Percentiles rank a stretch among this genome's conserved stretches.
These are phyloP conservation scores for Fusarium siculi DNA, from an alignment of 2,329 filamentous ascomycete genomes.

Conservation along the genomic window DNA sequence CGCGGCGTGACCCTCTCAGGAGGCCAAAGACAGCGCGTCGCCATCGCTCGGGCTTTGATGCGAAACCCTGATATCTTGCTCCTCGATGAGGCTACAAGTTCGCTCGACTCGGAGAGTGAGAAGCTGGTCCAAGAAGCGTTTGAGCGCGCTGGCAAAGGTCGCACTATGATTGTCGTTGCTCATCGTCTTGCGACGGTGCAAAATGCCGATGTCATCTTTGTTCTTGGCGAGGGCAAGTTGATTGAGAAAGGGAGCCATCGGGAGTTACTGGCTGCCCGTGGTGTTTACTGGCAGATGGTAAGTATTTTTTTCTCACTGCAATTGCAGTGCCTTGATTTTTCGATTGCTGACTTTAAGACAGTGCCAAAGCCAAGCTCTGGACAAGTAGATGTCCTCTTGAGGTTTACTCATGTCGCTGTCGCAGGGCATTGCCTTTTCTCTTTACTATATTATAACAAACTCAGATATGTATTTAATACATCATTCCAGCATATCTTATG, in stretches of 20 bases:
- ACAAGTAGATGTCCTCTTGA: background rate
- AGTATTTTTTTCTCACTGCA: background rate
- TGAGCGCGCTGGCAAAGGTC: conserved; percentile 67
- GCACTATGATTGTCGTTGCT: conserved; percentile 79
- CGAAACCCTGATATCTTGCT: conserved; percentile 72
- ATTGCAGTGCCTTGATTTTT: background rate
- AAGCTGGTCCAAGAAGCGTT: conserved; percentile 74
- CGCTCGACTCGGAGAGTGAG: conserved; percentile 72
- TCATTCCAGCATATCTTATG: too few relatives aligned
- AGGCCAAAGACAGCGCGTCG: conserved; percentile 76
- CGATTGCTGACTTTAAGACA: background rate
- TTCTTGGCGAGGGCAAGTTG: conserved; percentile 51
- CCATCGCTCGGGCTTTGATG: conserved; percentile 75
- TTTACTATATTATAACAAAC: too few relatives aligned
- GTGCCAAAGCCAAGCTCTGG: background rate
- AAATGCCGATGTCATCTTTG: conserved; percentile 81
- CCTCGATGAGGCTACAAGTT: conserved; percentile 78
- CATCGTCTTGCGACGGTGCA: conserved; percentile 81
- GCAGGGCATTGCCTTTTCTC: too few relatives aligned
- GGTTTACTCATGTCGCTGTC: rapidly evolving
- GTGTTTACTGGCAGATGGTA: conserved; percentile 19
- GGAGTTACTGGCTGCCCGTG: background rate
- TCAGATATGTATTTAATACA: too few relatives aligned
- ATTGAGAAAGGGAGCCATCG: conserved; percentile 3
- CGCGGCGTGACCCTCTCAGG: conserved; percentile 73